Percentiles rank a stretch among this genome's conserved stretches.
phyloP scores from a whole-genome alignment of 306 rosid genomes.

The Alnus rubra region DNA sequence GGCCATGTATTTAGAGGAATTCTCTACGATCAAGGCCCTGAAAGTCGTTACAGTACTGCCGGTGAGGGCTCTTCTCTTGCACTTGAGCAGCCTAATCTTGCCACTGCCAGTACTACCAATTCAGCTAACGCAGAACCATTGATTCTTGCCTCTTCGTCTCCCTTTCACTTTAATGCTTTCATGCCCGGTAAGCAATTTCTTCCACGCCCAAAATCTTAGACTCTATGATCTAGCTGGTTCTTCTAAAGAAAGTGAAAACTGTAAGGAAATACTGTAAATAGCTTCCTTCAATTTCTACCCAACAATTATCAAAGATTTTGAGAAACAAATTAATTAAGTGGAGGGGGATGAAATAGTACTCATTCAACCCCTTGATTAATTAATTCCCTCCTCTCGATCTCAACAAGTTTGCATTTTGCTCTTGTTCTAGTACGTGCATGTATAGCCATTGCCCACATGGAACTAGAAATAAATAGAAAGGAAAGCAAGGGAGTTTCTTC shows the following conservation, averaged over 20 bases:
- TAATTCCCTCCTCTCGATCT: no score
- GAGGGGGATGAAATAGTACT: not conserved
- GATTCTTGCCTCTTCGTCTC: constrained; percentile 20
- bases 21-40: constrained; percentile 70
- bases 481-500: constrained; percentile 14
- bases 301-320: not conserved
- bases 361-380: not conserved
- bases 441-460: not conserved
- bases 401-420: no score
- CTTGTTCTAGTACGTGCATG: not conserved
- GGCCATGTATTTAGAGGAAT: constrained; percentile 66
- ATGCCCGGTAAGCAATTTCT: constrained; percentile 53
- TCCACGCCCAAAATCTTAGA: constrained; percentile 38
- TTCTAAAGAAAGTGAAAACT: not conserved
- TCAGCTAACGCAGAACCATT: constrained; percentile 14
- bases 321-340: not conserved
- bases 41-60: constrained; percentile 11
- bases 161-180: constrained; percentile 36
- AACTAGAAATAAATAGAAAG: not conserved
- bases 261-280: not conserved
- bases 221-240: not conserved
- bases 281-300: not conserved
- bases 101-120: no score
- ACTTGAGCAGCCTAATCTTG: constrained; percentile 31
- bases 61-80: constrained; percentile 16